Base-by-base conservation (phyloP, 495 filamentous ascomycete genomes). In the Penicilliopsis zonata region DNA sequence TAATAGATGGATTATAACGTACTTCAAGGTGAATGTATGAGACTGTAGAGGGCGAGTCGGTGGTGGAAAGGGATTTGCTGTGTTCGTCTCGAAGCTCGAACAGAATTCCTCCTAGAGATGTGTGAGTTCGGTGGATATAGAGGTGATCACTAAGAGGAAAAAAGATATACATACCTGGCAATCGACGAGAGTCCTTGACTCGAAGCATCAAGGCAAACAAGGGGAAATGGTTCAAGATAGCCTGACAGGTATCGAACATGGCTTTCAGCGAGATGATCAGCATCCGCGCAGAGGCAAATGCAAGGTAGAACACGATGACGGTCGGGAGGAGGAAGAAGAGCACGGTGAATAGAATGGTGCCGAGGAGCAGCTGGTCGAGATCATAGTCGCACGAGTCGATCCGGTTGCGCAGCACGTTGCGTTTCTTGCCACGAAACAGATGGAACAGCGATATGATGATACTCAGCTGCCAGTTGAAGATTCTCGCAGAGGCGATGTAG, bases 381-480 rank as follows among this genome's bases (percentile, higher is more conserved):
- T 94, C 90, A 54, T 99, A 99, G 56, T 99, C 90, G 65, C 92
- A 99, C 22, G 85, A 88, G 50, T 99, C 90, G 41, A 96, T 95
- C 50, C 90, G 85, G 44, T 95, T 95, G 41, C 90, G 77, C 9
- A 99, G 72, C 5, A 99, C 85, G 38, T 99, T 99, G 37, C 90
- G 78, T 49, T 99, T 99, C 51, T 96, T 96, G 29, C 90, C 90
- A 14, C 86, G 82, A 47, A 99, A 99, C 2, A 99, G 73, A 58
- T 99, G 90, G 59, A 99, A 99, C 18, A 96, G 77, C 13, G 88
- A 95, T 29, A 88, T 78, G 30, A 99, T 80, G 35, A 96, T 95
- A 16, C 78, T 93, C 20, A 96, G 74, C 48, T 99, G 92, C 88
- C 90, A 96, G 57, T 94, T 84, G 57, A 87, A 99, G 35, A 99